Base-by-base conservation (phyloP, 2,329 filamentous ascomycete genomes). In the Fusarium setosum region DNA sequence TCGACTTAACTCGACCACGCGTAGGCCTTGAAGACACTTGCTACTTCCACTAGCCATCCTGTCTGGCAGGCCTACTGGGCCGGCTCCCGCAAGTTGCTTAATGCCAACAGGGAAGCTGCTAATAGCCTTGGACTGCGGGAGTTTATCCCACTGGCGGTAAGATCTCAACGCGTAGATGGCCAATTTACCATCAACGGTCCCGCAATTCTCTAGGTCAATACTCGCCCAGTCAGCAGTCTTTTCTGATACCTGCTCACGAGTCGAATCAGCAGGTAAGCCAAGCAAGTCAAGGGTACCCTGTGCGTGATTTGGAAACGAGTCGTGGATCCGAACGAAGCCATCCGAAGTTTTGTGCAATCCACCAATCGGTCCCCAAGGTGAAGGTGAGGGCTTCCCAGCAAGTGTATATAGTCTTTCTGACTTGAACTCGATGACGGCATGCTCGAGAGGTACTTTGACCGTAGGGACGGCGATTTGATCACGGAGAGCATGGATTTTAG, bases 1-100 rank as follows among this genome's bases (percentile, higher is more conserved):
- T 17, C 90, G 87, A 70, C 88, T 91, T 48, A 93, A 79, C 73
- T 93, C 91, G 7, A 93, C 81, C 6, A 93, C 90, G 56, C 88
- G 88, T 68, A 93, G 81, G 1, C 90, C 90, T 75, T 80, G 35
- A 81, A 86, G 68, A 73, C 77, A 80, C 17, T 59, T 64, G 0
- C 34, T n/a, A 9, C 32, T 65, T 1, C 56, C 52, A 1, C 17
- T 8, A 9, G 5, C n/a, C 41, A 62, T 59, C 2, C 26, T 42
- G 3, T 12, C n/a, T 2, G 59, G 26, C 1, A 61, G 5, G 2
- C 42, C 35, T 6, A 15, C 32, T 2, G 65, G 50, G 1, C 63
- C 58, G 2, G 71, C 56, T 9, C 58, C 49, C 1, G 54, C 48
- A 0, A 84, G 53, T 31, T 79, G 78, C 1, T 65, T 73, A 11